Evolutionary conservation across 202 grass and related monocot genomes (phyloP).

Genomic region (Musa balbisiana): DNA sequence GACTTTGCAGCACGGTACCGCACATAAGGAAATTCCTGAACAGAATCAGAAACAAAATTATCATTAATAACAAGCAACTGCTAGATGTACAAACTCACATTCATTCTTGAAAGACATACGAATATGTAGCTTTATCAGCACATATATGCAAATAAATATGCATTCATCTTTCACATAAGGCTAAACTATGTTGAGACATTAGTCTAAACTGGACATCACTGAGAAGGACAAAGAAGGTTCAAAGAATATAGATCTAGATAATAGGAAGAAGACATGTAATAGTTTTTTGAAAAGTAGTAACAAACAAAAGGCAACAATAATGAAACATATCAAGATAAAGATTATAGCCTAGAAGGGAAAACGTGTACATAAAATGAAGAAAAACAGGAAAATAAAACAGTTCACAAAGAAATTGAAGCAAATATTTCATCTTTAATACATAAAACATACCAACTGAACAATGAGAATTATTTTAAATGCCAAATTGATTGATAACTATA

Average conservation of each 20-base stretch:
- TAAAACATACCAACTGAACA: not conserved
- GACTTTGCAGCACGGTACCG: constrained; percentile 55
- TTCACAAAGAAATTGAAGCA: too few relatives aligned
- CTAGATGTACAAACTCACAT: not conserved
- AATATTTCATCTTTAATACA: not conserved
- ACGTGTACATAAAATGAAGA: too few relatives aligned
- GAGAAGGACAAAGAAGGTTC: not conserved
- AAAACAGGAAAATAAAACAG: too few relatives aligned
- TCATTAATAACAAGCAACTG: not conserved
- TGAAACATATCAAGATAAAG: too few relatives aligned
- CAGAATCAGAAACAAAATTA: not conserved
- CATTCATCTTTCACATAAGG: not conserved
- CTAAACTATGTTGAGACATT: not conserved
- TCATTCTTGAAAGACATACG: not conserved
- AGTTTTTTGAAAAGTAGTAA: not conserved
- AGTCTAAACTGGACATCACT: not conserved
- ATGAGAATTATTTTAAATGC: not conserved
- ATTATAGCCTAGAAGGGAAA: too few relatives aligned
- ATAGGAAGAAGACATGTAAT: not conserved
- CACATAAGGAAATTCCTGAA: constrained; percentile 16
- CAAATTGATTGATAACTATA: not conserved
- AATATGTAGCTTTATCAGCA: not conserved
- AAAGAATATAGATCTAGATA: not conserved
- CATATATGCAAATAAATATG: not conserved
- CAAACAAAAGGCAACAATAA: too few relatives aligned